Base-by-base conservation (phyloP, 2,329 filamentous ascomycete genomes). In the Colletotrichum sp. region DNA sequence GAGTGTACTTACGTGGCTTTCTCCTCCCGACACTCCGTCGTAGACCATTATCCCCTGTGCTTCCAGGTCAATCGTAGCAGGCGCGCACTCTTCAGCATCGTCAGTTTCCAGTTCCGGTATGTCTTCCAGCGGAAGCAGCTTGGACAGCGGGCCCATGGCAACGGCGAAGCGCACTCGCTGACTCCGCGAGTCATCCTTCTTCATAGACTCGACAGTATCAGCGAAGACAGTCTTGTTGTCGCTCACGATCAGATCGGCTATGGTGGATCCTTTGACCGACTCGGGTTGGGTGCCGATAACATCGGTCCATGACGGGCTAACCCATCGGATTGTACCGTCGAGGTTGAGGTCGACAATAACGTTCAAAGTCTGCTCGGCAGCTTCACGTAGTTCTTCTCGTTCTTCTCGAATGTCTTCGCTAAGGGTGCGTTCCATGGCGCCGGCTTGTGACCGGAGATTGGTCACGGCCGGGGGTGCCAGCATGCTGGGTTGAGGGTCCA, bases 41-140 rank as follows among this genome's bases (percentile, higher is more conserved):
- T 98, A 99, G 8, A 99, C 95, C 94, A 99, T 98, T 82, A 99
- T 99, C 26, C 97, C 97, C 85, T 99, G 97, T 8, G 95, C 98
- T 86, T 99, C 98, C 76, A 99, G 90, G 77, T 96, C 94, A 76
- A 98, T 89, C 52, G 92, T 89, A 72, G 89, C 86, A 69, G 89
- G 85, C n/a, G 87, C 84, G 18, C 63, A 66, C 75, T 82, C 69
- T 21, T 86, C 82, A 32, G 85, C 82, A 71, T 86, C 82, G 30
- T 86, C 81, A 64, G 83, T 80, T 59, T 85, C 85, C 32, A 83
- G 81, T 63, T 87, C 84, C 75, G 85, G 82, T 16, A 87, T 80
- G 36, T 83, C 82, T 26, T 88, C 86, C 78, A 87, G 62, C 30
- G 88, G 85, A 28, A 90, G 88, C 66, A 96, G 86, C 79, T 92